A percentile compares a stretch with the other conserved stretches of the same genome.
These are phyloP conservation scores for Colletotrichum sp. DNA, from an alignment of 2,329 filamentous ascomycete species.

Conservation along the genomic window DNA sequence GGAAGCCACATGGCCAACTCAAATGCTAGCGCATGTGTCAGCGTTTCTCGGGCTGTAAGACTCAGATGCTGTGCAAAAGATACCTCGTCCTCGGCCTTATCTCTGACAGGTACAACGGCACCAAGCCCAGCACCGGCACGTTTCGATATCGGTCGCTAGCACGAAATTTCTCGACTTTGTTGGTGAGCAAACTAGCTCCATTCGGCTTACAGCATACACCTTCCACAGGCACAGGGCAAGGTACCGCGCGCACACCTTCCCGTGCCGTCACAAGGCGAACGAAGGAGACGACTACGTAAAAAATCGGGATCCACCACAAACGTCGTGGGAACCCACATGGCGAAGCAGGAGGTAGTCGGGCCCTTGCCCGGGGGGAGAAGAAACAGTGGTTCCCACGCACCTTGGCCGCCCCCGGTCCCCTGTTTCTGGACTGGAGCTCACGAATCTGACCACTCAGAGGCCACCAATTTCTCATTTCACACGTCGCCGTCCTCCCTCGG, in stretches of 20 bases:
- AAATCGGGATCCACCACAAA: background rate
- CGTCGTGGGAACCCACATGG: conserved; percentile 3
- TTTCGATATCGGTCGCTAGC: background rate
- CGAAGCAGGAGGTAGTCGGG: background rate
- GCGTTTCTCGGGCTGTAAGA: background rate
- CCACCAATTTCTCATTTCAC: conserved; percentile 19
- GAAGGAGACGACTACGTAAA: background rate
- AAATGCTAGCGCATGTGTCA: background rate
- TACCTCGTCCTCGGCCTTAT: background rate
- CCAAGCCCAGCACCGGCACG: background rate
- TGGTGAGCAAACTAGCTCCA: background rate
- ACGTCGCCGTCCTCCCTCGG: background rate
- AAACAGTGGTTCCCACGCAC: background rate
- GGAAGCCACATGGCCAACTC: background rate
- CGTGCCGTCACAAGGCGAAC: background rate
- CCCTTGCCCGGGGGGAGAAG: background rate
- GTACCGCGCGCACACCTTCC: background rate
- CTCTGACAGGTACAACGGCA: background rate
- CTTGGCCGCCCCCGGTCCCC: background rate
- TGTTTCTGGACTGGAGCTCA: conserved; percentile 2
- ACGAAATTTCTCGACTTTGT: background rate
- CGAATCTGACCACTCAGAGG: conserved; percentile 11
- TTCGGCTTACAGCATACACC: background rate
- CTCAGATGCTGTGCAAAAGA: background rate
- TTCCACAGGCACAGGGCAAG: background rate